Conservation (phyloP, 2,329 filamentous ascomycete genomes). For the Aotearoamyces nothofagi region DNA sequence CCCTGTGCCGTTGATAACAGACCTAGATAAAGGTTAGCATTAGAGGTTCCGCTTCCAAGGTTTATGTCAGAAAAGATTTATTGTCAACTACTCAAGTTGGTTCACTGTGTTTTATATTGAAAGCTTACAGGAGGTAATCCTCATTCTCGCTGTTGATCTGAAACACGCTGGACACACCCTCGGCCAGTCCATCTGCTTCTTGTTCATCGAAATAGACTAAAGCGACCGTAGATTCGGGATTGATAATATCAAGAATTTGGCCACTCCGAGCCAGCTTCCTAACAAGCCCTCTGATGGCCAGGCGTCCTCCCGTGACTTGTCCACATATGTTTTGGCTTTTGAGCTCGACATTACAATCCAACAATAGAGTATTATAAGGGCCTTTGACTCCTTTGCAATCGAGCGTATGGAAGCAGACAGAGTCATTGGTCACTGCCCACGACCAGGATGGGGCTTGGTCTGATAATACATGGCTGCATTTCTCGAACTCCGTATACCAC, state of each 20-base stretch:
- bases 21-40: neutral
- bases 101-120: neutral
- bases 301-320: neutral
- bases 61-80: neutral
- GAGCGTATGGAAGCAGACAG: neutral
- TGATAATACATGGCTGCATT: neutral
- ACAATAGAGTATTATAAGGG: neutral
- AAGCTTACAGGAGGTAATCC: neutral
- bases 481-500: conserved; percentile 5
- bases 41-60: neutral
- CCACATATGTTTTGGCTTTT: neutral
- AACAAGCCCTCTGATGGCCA: neutral
- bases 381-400: conserved; percentile 1
- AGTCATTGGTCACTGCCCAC: conserved; percentile 9
- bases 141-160: neutral
- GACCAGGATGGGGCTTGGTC: conserved; percentile 13
- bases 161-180: neutral
- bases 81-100: too few relatives aligned
- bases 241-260: neutral
- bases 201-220: neutral
- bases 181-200: neutral
- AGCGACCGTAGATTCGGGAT: neutral
- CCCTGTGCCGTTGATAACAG: neutral
- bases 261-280: neutral
- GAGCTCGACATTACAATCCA: neutral